Percentiles rank a stretch among this genome's conserved stretches.
phyloP scores from a whole-genome alignment of 2,329 filamentous ascomycete species.

The Orbilia javanica region DNA sequence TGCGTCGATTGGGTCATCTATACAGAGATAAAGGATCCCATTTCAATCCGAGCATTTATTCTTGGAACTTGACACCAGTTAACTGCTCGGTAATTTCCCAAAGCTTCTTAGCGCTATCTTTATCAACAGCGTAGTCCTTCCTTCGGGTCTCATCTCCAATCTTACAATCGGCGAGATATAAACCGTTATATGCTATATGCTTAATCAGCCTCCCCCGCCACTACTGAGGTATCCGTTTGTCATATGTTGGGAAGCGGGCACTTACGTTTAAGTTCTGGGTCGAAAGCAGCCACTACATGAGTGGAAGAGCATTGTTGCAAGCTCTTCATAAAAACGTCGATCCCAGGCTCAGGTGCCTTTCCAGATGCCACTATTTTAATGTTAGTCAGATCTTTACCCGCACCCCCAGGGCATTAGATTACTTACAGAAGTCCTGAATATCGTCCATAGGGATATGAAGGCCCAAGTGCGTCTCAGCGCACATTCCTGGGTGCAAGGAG shows the following conservation, averaged over 20 bases:
- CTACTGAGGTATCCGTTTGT: neutral
- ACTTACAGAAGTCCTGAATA: constrained; percentile 31
- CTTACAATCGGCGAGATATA: constrained; percentile 39
- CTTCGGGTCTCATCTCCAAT: neutral
- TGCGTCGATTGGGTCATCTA: no score
- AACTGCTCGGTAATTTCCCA: constrained; percentile 68
- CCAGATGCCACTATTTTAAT: constrained; percentile 19
- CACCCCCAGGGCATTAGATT: neutral
- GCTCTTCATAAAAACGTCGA: constrained; percentile 12
- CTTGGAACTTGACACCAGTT: constrained; percentile 65
- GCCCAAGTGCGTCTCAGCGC: constrained; percentile 25
- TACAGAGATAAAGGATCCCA: no score
- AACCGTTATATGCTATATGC: constrained; percentile 52
- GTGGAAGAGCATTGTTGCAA: constrained; percentile 64
- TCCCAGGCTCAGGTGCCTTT: constrained; percentile 23
- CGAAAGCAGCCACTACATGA: constrained; percentile 66
- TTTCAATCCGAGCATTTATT: neutral
- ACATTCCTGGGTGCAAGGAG: constrained; percentile 66
- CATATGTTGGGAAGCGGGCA: neutral
- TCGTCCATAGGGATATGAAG: constrained; percentile 27
- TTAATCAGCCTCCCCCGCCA: neutral
- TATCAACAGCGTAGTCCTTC: constrained; percentile 63
- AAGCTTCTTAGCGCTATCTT: constrained; percentile 65
- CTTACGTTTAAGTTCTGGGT: constrained; percentile 64
- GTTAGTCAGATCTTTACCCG: neutral